Base-by-base conservation (phyloP, 768 basidiomycete genomes). In the Tylopilus sp. region DNA sequence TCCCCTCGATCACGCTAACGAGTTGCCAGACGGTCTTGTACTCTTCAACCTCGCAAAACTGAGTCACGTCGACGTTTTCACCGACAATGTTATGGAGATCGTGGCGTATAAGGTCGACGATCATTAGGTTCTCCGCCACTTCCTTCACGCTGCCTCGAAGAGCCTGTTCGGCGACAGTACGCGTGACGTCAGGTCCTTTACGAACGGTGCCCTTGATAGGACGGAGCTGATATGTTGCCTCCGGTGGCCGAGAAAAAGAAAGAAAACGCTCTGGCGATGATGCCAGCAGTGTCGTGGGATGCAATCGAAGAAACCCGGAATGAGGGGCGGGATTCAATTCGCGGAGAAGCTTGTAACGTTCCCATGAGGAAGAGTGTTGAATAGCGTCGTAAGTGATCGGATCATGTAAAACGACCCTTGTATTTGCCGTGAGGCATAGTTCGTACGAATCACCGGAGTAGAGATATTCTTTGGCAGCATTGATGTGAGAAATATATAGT, bases 41-140 rank as follows among this genome's bases (percentile, higher is more conserved):
- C 61, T 92, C 91, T 66, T 98, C 95, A 13, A 97, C 84, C 1
- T 72, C 71, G 67, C 95, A 97, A 62, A 98, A 89, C 57, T 92
- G 85, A 51, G 81, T 85, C 7, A 96, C 92, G 13, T 78, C 67
- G 9, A 98, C 94, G 49, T 87, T 78, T 34, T 89, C 86, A 1
- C 90, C 91, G 19, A 96, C 80, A 50, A 87, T 85, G 28, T 83
- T 83, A 59, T 95, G 85, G 30, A 98, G 75, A 71, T 98, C 95
- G 59, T 97, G 90, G 30, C 93, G 83, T 62, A 96, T 96, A 44
- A 98, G 82, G 67, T 98, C 95, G 24, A 97, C 95, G 57, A 98
- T 97, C 95, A 98, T 98, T 52, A 98, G 71, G 66, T 98, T 98
- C 74, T 98, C 95, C 0, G 94, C 95, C 2, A 95, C 84, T 69